These are phyloP conservation scores for Lichtheimia ornata DNA, from an alignment of 371 early-diverging fungal genomes.

Conservation along the genomic window DNA sequence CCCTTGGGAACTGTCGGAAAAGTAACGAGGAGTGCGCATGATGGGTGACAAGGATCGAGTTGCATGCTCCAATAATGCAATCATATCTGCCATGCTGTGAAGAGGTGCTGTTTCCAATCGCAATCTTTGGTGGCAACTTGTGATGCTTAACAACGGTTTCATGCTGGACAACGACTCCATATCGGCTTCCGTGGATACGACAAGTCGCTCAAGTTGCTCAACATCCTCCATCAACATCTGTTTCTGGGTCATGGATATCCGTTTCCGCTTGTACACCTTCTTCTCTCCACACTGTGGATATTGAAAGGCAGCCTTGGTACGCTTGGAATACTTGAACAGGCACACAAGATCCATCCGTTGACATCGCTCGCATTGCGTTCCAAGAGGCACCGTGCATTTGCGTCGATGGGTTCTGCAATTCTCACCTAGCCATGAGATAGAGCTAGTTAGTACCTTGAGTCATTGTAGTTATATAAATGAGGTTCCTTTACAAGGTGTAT, in stretches of 20 bases:
- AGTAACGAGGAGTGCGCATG: not conserved
- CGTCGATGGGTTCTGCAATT: slow-evolving; percentile 43
- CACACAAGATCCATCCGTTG: slow-evolving; percentile 27
- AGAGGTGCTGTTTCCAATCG: not conserved
- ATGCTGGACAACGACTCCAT: not conserved
- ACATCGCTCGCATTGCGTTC: slow-evolving; percentile 34
- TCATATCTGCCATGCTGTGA: slow-evolving; percentile 1
- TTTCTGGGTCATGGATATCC: not conserved
- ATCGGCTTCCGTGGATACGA: slow-evolving; percentile 2
- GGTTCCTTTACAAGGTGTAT: slow-evolving; percentile 29
- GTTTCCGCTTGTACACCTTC: not conserved
- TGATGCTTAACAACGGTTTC: not conserved
- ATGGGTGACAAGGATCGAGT: not conserved
- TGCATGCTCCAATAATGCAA: not conserved
- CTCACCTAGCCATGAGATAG: slow-evolving; percentile 24
- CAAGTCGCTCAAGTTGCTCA: slow-evolving; percentile 1
- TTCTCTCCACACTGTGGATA: slow-evolving; percentile 7
- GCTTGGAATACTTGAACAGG: slow-evolving; percentile 27
- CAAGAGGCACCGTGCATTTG: slow-evolving; percentile 32
- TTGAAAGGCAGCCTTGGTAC: not conserved
- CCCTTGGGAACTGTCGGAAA: not conserved
- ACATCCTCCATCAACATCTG: not conserved
- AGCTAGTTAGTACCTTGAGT: not conserved
- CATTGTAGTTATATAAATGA: not conserved
- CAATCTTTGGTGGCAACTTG: not conserved